phyloP scores from a whole-genome alignment of 306 rosid species.

The Trichosanthes truncata region DNA sequence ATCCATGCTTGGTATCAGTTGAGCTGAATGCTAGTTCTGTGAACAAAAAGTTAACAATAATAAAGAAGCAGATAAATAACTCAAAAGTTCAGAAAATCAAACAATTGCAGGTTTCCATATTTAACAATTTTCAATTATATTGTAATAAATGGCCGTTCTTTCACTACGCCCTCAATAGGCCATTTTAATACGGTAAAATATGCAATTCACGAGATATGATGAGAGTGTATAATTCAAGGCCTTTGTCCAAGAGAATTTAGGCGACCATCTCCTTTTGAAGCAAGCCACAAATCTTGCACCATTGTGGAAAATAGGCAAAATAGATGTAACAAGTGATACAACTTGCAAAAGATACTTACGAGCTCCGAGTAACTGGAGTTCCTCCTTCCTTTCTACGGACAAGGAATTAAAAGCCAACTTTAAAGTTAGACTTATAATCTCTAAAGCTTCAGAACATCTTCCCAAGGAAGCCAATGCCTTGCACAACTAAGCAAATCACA shows the following conservation, averaged over 20 bases:
- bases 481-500: slow-evolving; percentile 51
- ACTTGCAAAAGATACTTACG: slow-evolving; percentile 30
- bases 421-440: slow-evolving; percentile 61
- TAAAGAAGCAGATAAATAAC: background rate
- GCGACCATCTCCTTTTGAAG: background rate
- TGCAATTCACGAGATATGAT: background rate
- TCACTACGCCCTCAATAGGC: background rate
- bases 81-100: background rate
- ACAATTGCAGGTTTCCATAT: background rate
- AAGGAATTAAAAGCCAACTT: slow-evolving; percentile 39
- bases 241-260: background rate
- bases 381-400: slow-evolving; percentile 56
- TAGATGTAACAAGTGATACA: background rate
- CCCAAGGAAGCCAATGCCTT: slow-evolving; percentile 64
- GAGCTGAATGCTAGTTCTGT: slow-evolving; percentile 84
- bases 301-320: background rate
- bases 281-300: background rate
- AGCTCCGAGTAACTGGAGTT: slow-evolving; percentile 79
- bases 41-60: background rate
- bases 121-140: background rate
- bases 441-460: slow-evolving; percentile 73
- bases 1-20: slow-evolving; percentile 73
- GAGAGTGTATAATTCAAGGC: background rate
- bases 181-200: background rate
- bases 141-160: background rate